Conservation (phyloP, 140 eudicot genomes). For the Cichorium intybus region DNA sequence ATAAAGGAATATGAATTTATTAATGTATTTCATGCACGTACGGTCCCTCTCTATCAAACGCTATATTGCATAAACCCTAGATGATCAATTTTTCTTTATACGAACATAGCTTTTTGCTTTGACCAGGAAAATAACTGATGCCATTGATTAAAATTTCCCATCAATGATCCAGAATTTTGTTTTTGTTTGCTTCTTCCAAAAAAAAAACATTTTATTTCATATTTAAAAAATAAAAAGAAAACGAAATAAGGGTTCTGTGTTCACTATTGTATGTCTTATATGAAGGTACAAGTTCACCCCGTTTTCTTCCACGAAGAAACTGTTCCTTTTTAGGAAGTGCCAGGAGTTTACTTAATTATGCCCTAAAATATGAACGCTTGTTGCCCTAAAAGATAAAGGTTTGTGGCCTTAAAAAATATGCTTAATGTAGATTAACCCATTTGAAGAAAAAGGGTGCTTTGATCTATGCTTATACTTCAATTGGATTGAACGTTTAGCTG, state of each 20-base stretch:
- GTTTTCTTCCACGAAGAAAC: constrained; percentile 12
- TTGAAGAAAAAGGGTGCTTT: constrained; percentile 6
- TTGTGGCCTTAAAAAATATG: constrained; percentile 16
- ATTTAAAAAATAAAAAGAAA: not conserved
- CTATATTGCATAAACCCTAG: constrained; percentile 32
- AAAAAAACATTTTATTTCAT: too few relatives aligned
- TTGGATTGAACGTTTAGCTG: constrained; percentile 5
- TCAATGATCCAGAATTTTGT: constrained; percentile 19
- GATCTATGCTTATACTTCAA: constrained; percentile 8
- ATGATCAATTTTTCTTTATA: constrained; percentile 19
- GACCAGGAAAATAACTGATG: constrained; percentile 16
- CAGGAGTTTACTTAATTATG: constrained; percentile 35
- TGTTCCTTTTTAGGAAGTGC: constrained; percentile 28
- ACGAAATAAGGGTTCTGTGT: not conserved
- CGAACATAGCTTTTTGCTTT: constrained; percentile 18
- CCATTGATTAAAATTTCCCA: constrained; percentile 27
- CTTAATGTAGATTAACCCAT: constrained; percentile 1
- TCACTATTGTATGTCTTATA: constrained; percentile 19
- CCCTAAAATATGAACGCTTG: constrained; percentile 33
- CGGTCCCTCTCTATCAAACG: constrained; percentile 3
- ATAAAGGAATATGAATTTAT: not conserved
- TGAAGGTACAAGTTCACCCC: constrained; percentile 27
- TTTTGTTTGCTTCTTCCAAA: constrained; percentile 31
- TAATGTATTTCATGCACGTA: constrained; percentile 28
- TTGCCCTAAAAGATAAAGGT: constrained; percentile 25